Percentiles rank a stretch among this genome's conserved stretches.
Evolutionary conservation across 768 basidiomycete species (phyloP).

Genomic region (Boletus fagicola): DNA sequence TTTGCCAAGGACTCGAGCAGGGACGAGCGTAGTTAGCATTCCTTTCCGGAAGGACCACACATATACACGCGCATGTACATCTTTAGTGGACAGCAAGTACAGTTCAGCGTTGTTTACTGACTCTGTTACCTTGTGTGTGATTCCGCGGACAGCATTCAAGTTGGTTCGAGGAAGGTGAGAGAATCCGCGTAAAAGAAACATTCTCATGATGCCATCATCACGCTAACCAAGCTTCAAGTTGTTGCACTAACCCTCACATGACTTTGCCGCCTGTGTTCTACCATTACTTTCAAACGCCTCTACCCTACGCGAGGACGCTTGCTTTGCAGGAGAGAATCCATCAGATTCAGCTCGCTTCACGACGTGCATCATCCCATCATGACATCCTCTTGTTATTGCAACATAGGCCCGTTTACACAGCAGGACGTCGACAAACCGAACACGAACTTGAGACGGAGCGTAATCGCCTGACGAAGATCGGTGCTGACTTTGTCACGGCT

Average conservation of each 20-base stretch:
- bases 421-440: slow-evolving; percentile 82
- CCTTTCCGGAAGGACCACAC: neutral
- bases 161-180: slow-evolving; percentile 1
- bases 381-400: slow-evolving; percentile 80
- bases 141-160: neutral
- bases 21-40: neutral
- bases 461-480: slow-evolving; percentile 63
- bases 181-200: neutral
- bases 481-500: slow-evolving; percentile 84
- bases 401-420: slow-evolving; percentile 93
- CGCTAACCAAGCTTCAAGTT: neutral
- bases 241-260: slow-evolving; percentile 12
- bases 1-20: neutral
- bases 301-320: slow-evolving; percentile 72
- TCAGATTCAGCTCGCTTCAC: slow-evolving; percentile 55
- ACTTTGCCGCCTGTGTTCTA: slow-evolving; percentile 64
- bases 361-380: slow-evolving; percentile 45
- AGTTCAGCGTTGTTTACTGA: neutral
- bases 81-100: neutral
- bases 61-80: neutral
- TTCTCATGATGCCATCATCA: neutral
- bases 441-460: slow-evolving; percentile 58
- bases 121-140: neutral
- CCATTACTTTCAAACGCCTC: slow-evolving; percentile 73
- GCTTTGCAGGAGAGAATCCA: slow-evolving; percentile 72